Base-by-base conservation (phyloP, 2,329 filamentous ascomycete genomes). In the Madurella fahalii region DNA sequence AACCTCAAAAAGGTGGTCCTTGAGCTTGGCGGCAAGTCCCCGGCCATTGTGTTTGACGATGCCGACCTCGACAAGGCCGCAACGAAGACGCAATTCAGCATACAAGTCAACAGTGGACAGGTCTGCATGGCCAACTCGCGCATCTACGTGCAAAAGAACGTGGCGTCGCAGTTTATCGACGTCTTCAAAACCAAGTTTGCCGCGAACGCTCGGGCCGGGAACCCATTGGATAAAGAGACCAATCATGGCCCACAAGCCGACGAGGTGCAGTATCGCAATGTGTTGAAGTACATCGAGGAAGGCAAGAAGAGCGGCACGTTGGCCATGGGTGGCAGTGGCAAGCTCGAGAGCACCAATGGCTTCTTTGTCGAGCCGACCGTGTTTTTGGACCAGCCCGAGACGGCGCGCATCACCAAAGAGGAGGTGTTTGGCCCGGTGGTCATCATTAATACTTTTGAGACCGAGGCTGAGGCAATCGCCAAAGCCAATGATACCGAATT, bases 11-110 rank as follows among this genome's bases (percentile, higher is more conserved):
- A 84, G 63, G 78, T 86, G 9, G 82, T 81, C 2, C 75, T 87
- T 16, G 84, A 87, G 68, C 80, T 85, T 0, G 85, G 85, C n/a
- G 85, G 85, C 45, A 88, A 88, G 68, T 82, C 78, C 1, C 84
- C 85, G 0, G 74, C 82, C 15, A 68, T 88, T 16, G 73, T 87
- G 5, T 87, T 88, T 54, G 79, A 80, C 2, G 85, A 88, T 62
- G 84, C 83, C 9, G 77, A 87, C 60, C 62, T 87, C 31, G 82
- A 84, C 5, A 79, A 81, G 61, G 81, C 84, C 2, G 82, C 86
- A 40, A 85, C 83, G 7, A 66, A 71, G 40, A 72, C 73, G 1
- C 65, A 69, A 59, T 59, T 62, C 59, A 73, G 74, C 25, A 75
- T 85, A 48, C 74, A 77, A 54, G 72, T 71, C 58, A 77, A 82